Evolutionary conservation across 805 yeast species (phyloP), one percentile per base, ranked within the genome.

Genomic region (Candida piceae): DNA sequence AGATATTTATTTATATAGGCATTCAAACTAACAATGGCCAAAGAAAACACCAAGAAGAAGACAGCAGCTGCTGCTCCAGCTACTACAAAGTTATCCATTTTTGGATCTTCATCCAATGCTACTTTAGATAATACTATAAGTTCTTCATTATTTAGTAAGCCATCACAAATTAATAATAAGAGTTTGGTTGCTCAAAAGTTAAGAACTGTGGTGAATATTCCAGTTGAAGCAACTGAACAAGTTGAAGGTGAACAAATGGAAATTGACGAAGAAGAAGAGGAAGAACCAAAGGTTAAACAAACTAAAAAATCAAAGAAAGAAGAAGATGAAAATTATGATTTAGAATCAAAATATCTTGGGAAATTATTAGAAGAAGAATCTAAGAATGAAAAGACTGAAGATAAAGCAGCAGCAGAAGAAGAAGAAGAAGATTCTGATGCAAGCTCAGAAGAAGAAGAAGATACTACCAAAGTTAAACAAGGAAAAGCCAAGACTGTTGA

Each of bases 311-410:
- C 40, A 40, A 37, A 36, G 43, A 36, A 35, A 24, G 34, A 41
- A 31, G 52, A 52, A 18, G 70, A 63, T 19, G 69, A 60, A 17
- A 58, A 71, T 32, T 74, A 64, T 16, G 80, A 75, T 45, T 57
- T 78, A 30, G 85, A 80, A 57, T 70, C 67, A 7, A 64, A 61
- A 31, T 80, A 80, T 53, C 68, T 70, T 48, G 63, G 66, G 18
- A 76, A 76, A 45, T 48, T 76, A n/a, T 53, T 71, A 34, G 59
- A 62, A 26, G 68, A 65, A 13, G 69, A 58, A 18, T 42, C 51
- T 10, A 50, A 53, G 16, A 46, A 54, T 13, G 52, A 47, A 3
- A 50, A 51, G 11, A 52, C 48, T 12, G 56, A 59, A 21, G 32
- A n/a, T n/a, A n/a, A n/a, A n/a, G n/a, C n/a, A n/a, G n/a, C n/a